Conservation (phyloP, 2,329 filamentous ascomycete genomes). For the Fusarium pseudonygamai region DNA sequence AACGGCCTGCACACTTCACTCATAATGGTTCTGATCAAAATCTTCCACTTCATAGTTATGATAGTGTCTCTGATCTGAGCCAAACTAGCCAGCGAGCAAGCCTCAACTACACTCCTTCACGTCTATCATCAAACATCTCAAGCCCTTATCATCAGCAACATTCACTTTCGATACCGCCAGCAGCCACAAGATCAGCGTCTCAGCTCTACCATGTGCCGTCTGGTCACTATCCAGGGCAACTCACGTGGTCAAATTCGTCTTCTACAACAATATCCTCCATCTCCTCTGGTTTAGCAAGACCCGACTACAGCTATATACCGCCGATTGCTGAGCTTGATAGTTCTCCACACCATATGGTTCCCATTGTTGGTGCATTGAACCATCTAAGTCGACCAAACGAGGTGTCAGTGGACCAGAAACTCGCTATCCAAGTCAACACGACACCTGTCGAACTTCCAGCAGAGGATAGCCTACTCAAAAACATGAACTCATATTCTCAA, state of each 20-base stretch:
- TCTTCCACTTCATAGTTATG: neutral
- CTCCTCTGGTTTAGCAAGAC: neutral
- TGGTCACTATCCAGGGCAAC: neutral
- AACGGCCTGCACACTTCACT: neutral
- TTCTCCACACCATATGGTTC: constrained; percentile 15
- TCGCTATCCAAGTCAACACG: constrained; percentile 16
- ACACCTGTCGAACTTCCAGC: constrained; percentile 18
- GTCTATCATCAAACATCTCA: neutral
- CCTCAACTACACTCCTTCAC: neutral
- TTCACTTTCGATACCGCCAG: neutral
- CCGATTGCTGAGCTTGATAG: constrained; percentile 22
- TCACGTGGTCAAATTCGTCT: constrained; percentile 23
- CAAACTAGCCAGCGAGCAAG: neutral
- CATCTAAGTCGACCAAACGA: neutral
- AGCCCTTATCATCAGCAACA: neutral
- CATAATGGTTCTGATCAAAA: neutral
- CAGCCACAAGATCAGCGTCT: neutral
- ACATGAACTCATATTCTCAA: neutral
- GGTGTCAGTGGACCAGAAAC: neutral
- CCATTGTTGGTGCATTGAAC: neutral
- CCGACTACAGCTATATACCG: neutral
- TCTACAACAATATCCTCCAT: constrained; percentile 4
- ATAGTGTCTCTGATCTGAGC: neutral
- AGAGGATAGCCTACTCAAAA: neutral
- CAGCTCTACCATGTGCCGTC: neutral